Conservation (phyloP, 805 yeast genomes). For the Monosporozyma servazzii region DNA sequence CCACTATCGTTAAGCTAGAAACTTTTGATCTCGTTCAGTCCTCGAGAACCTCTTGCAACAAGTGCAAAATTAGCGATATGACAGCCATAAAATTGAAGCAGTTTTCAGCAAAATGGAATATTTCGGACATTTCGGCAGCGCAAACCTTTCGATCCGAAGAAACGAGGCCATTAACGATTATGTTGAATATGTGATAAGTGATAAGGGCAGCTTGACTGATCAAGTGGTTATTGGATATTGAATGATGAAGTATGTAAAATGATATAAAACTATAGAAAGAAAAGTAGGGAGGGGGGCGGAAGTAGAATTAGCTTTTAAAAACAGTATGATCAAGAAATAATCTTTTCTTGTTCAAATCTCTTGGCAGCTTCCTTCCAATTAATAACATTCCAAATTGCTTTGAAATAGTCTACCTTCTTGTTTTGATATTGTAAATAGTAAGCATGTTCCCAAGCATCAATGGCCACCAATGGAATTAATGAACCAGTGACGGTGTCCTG, state of each 20-base stretch:
- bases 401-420: constrained; percentile 84
- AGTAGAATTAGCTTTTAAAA: too few relatives aligned
- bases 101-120: not conserved
- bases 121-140: constrained; percentile 1
- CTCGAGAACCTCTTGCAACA: not conserved
- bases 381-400: constrained; percentile 88
- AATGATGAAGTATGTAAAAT: too few relatives aligned
- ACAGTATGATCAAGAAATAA: not conserved
- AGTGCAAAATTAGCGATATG: not conserved
- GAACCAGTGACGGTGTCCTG: constrained; percentile 77
- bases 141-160: not conserved
- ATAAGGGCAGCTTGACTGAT: too few relatives aligned
- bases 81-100: not conserved
- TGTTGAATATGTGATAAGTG: too few relatives aligned
- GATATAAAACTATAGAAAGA: not conserved
- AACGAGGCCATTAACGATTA: not conserved
- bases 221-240: too few relatives aligned
- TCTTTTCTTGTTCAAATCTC: constrained; percentile 39
- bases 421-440: constrained; percentile 89
- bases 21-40: not conserved
- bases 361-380: constrained; percentile 87
- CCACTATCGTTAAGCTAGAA: too few relatives aligned
- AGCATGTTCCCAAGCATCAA: constrained; percentile 97
- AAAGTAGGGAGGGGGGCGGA: too few relatives aligned
- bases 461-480: constrained; percentile 70